A percentile compares a stretch with the other conserved stretches of the same genome.
phyloP scores from a whole-genome alignment of 768 basidiomycete species.

The Suillus paluster region DNA sequence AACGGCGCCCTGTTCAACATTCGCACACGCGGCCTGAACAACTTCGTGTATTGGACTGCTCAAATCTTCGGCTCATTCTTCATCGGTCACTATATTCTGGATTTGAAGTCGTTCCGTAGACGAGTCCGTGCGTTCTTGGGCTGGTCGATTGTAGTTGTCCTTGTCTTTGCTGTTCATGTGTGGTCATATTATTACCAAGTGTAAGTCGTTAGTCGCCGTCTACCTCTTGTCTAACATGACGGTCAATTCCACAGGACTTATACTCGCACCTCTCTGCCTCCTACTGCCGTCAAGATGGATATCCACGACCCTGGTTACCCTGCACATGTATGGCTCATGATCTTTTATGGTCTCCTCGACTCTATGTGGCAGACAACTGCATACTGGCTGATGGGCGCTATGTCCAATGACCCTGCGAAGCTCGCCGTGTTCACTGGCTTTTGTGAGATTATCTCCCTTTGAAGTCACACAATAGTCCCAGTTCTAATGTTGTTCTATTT shows the following conservation, averaged over 20 bases:
- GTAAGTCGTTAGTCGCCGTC: constrained; percentile 42
- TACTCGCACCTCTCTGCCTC: constrained; percentile 54
- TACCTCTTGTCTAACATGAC: neutral
- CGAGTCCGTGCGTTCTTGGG: constrained; percentile 73
- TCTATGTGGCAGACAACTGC: constrained; percentile 86
- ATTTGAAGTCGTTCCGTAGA: constrained; percentile 56
- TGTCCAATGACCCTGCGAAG: constrained; percentile 82
- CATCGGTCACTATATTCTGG: constrained; percentile 69
- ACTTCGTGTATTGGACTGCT: constrained; percentile 77
- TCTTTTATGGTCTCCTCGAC: constrained; percentile 77
- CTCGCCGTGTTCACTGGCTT: constrained; percentile 83
- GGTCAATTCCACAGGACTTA: constrained; percentile 47
- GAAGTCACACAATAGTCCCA: constrained; percentile 9
- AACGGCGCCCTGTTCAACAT: constrained; percentile 84
- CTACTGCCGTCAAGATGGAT: constrained; percentile 55
- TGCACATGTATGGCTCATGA: constrained; percentile 62
- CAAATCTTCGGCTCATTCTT: constrained; percentile 77
- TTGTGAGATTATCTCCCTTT: constrained; percentile 49
- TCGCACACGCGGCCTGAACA: constrained; percentile 76
- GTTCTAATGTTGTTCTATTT: too few relatives aligned
- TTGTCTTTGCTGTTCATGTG: constrained; percentile 71
- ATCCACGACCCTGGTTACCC: constrained; percentile 59
- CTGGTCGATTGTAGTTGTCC: constrained; percentile 62
- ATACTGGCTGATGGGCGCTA: constrained; percentile 85
- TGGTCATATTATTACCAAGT: constrained; percentile 82